Evolutionary conservation across 371 early-diverging fungal genomes (phyloP).

Genomic region (Apophysomyces trapeziformis): DNA sequence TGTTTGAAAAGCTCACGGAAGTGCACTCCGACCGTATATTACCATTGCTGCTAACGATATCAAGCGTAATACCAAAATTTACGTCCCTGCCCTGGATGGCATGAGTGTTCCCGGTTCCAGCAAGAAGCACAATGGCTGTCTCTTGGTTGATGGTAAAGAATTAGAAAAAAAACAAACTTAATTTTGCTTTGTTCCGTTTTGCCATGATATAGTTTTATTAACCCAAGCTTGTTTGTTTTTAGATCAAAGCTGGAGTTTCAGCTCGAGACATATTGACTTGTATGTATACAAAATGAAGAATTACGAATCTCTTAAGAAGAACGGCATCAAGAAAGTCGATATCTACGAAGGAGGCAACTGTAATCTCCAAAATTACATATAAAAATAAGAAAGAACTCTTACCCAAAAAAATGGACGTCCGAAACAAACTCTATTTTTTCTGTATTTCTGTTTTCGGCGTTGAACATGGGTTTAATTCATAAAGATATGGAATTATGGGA

Average conservation of each 20-base stretch:
- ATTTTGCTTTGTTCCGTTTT: no score
- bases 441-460: not conserved
- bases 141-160: conserved; percentile 24
- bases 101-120: conserved; percentile 26
- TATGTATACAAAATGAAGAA: conserved; percentile 31
- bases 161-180: not conserved
- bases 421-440: no score
- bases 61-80: conserved; percentile 40
- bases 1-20: conserved; percentile 15
- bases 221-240: not conserved
- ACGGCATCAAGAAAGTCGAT: conserved; percentile 26
- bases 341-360: conserved; percentile 40
- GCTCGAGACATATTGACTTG: conserved; percentile 33
- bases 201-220: no score
- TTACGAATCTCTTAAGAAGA: conserved; percentile 30
- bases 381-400: conserved; percentile 2
- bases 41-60: conserved; percentile 32
- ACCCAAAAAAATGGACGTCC: no score
- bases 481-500: conserved; percentile 17
- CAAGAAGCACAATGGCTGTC: conserved; percentile 39
- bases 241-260: conserved; percentile 41
- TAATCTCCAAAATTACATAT: conserved; percentile 34
- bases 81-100: conserved; percentile 31
- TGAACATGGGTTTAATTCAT: not conserved
- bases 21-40: conserved; percentile 29